Conservation (phyloP, 371 early-diverging fungal species). For the Rhizopus sp. region DNA sequence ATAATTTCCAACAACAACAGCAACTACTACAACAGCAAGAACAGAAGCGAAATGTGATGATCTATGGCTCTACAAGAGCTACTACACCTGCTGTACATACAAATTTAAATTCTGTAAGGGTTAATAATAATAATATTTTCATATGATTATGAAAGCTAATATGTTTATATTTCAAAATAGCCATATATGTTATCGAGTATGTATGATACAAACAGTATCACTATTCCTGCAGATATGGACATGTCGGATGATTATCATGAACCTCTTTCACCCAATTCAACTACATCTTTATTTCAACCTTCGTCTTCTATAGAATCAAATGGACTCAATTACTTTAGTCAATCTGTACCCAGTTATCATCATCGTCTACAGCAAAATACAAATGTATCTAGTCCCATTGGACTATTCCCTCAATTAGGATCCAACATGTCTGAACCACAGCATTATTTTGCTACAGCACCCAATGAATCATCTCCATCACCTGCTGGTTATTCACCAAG, state of each 20-base stretch:
- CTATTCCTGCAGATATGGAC: conserved; percentile 40
- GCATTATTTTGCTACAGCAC: conserved; percentile 22
- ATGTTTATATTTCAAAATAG: background rate
- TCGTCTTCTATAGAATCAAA: conserved; percentile 22
- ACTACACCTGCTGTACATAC: conserved; percentile 13
- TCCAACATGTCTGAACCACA: conserved; percentile 20
- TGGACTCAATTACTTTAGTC: conserved; percentile 26
- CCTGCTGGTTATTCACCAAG: conserved; percentile 17
- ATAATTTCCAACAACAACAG: conserved; percentile 1
- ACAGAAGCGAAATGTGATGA: conserved; percentile 31
- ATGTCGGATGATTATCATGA: conserved; percentile 28
- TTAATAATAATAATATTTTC: background rate
- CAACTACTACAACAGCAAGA: conserved; percentile 10
- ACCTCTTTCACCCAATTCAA: conserved; percentile 20
- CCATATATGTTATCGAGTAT: conserved; percentile 16
- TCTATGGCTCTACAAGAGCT: conserved; percentile 37
- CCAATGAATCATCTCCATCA: conserved; percentile 24
- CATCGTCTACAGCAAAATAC: conserved; percentile 13
- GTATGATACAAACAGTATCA: conserved; percentile 36
- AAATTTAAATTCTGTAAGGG: background rate
- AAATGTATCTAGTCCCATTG: conserved; percentile 9
- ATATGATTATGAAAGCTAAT: background rate
- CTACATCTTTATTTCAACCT: conserved; percentile 24
- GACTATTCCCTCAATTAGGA: conserved; percentile 28
- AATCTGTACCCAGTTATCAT: conserved; percentile 27